Base-by-base conservation (phyloP, 805 yeast species). In the Jamesozyma hellenica region DNA sequence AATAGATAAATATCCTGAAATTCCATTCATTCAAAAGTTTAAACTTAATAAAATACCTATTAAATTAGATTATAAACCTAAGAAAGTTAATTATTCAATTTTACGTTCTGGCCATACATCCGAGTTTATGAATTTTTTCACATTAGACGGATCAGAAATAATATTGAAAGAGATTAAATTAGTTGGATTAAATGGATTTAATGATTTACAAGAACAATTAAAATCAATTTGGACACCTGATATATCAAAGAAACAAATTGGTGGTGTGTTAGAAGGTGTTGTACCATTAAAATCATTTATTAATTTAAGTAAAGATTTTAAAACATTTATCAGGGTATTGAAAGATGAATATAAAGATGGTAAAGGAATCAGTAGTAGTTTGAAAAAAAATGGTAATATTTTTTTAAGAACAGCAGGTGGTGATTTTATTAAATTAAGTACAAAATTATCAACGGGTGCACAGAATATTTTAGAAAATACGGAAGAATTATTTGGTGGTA, bases 31-130 rank as follows among this genome's bases (percentile, higher is more conserved):
- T 34, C 86, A 83, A 49, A 77, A 77, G 52, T 70, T 86, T 28
- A 72, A 73, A 32, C 69, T 87, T 4, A 71, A 72, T 42, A 65
- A 78, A 0, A 62, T 84, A 2, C 70, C 68, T 35, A 56, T 92
- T 16, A 77, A 77, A 45, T 65, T 92, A 31, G 97, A 92, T 59
- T 92, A 92, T 58, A 87, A 86, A 55, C 97, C 98, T 0, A 87
- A 87, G 56, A 82, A 77, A 48, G 70, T 90, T 23, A 94, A 90
- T 57, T 84, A 82, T 53, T 74, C 77, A 2, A 96, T 95, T 0
- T 70, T 88, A 25, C 68, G 84, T 42, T 81, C 95, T 0, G 97
- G 97, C 0, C 86, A 81, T 44, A 74, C 61, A 12, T 78, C 82
- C 3, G 96, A 90, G 56, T 72, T 92, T 38, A 77, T 86, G 73